A percentile compares a stretch with the other conserved stretches of the same genome.
phyloP scores from a whole-genome alignment of 257 asterid genomes.

The Solanum arcanum region DNA sequence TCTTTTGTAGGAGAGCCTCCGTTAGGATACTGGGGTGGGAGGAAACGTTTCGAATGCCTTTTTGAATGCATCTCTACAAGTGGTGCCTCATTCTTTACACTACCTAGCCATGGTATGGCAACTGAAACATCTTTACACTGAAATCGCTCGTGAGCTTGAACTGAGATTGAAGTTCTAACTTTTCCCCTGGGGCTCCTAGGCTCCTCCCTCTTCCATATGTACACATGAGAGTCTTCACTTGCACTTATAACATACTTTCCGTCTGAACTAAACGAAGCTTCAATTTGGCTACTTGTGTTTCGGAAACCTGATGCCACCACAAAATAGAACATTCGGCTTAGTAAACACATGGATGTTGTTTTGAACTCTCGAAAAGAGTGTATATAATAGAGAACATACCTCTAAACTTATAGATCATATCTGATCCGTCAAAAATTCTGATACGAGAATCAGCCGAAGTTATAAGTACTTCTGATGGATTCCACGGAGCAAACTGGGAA shows the following conservation, averaged over 20 bases:
- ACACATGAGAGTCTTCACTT: conserved; percentile 81
- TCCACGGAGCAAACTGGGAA: conserved; percentile 61
- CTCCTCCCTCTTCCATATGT: conserved; percentile 67
- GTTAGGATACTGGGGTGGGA: conserved; percentile 7
- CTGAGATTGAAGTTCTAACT: conserved; percentile 19
- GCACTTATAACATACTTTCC: conserved; percentile 73
- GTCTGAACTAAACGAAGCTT: conserved; percentile 67
- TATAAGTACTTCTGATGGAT: conserved; percentile 55
- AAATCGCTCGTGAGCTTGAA: conserved; percentile 61
- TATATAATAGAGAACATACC: conserved; percentile 19
- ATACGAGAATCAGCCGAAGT: conserved; percentile 82
- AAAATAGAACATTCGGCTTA: background rate
- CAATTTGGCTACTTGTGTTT: conserved; percentile 75
- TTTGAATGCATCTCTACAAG: conserved; percentile 58
- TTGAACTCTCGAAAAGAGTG: background rate
- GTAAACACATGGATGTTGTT: background rate
- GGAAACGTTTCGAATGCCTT: conserved; percentile 48
- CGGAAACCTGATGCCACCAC: conserved; percentile 43
- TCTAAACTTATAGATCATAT: conserved; percentile 51
- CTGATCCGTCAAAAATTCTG: conserved; percentile 56
- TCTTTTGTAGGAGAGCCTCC: conserved; percentile 30
- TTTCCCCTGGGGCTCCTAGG: conserved; percentile 28
- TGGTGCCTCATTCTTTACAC: conserved; percentile 46
- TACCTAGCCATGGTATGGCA: conserved; percentile 79
- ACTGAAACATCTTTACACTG: conserved; percentile 67